Conservation (phyloP, 2,329 filamentous ascomycete species). For the Fusarium kyushuense region DNA sequence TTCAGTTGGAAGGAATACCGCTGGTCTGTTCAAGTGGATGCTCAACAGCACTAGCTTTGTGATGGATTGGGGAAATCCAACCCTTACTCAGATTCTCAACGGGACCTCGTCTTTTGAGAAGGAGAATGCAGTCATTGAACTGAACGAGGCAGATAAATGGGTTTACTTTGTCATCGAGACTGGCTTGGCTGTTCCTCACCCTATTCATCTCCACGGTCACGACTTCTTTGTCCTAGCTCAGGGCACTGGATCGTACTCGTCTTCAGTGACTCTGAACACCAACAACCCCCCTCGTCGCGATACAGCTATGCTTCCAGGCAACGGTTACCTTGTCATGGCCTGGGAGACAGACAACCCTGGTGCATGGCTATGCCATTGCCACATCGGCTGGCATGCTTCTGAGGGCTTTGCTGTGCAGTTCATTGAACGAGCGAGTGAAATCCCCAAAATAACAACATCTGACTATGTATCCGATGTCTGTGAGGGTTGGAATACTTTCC, state of each 20-base stretch:
- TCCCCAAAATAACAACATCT: conserved; percentile 1
- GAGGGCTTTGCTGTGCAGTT: conserved; percentile 18
- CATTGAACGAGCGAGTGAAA: conserved; percentile 13
- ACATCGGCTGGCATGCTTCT: conserved; percentile 51
- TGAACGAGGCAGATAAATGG: conserved; percentile 46
- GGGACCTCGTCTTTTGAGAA: conserved; percentile 1
- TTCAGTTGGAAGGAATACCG: conserved; percentile 10
- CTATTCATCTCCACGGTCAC: conserved; percentile 55
- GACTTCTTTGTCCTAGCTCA: conserved; percentile 50
- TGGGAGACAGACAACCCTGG: conserved; percentile 64
- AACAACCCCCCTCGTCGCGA: conserved; percentile 65
- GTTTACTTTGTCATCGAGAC: conserved; percentile 50
- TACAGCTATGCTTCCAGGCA: conserved; percentile 60
- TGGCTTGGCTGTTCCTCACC: conserved; percentile 45
- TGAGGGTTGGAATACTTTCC: conserved; percentile 9
- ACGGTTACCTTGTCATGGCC: conserved; percentile 62
- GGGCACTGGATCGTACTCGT: conserved; percentile 31
- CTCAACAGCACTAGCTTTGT: conserved; percentile 22
- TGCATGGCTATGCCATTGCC: conserved; percentile 64
- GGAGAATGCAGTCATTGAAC: conserved; percentile 44
- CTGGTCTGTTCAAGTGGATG: conserved; percentile 19
- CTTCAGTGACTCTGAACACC: conserved; percentile 16
- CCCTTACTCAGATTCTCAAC: conserved; percentile 12
- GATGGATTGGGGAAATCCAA: conserved; percentile 17
- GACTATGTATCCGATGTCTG: conserved; percentile 23